A percentile compares a stretch with the other conserved stretches of the same genome.
Conservation (phyloP, 1,284 basidiomycete species). For the Ustilago nuda region DNA sequence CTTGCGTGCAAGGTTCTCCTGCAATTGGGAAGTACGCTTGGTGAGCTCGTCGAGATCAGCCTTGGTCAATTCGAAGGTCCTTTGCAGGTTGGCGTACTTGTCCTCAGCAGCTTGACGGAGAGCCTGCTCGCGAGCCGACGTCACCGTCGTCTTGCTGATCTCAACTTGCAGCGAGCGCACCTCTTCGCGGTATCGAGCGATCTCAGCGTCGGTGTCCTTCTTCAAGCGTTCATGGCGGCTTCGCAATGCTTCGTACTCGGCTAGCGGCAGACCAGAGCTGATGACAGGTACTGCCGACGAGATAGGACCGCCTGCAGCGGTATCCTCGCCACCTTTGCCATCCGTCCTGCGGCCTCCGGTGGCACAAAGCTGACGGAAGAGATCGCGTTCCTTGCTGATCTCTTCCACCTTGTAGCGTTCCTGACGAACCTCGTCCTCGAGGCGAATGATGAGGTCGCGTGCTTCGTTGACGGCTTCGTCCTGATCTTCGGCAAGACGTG, state of each 20-base stretch:
- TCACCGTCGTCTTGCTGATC: conserved; percentile 72
- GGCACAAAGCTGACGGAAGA: conserved; percentile 80
- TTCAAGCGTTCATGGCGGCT: conserved; percentile 77
- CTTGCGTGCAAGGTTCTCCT: conserved; percentile 69
- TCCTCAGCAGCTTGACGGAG: conserved; percentile 60
- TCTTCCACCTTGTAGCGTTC: conserved; percentile 80
- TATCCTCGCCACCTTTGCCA: conserved; percentile 19
- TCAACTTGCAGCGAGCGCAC: conserved; percentile 75
- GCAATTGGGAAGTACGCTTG: conserved; percentile 69
- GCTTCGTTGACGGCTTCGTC: conserved; percentile 86
- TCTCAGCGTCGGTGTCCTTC: conserved; percentile 80
- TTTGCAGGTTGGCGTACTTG: conserved; percentile 70
- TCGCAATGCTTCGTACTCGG: conserved; percentile 51
- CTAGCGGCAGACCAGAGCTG: conserved; percentile 21
- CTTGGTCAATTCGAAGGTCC: conserved; percentile 65
- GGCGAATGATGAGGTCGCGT: conserved; percentile 82
- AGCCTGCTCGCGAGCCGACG: conserved; percentile 60
- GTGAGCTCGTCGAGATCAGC: conserved; percentile 67
- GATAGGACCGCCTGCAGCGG: background rate
- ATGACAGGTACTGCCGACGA: background rate
- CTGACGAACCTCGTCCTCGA: conserved; percentile 80
- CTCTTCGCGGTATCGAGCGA: conserved; percentile 80
- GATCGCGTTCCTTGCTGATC: conserved; percentile 86
- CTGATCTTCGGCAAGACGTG: conserved; percentile 74
- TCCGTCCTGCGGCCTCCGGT: conserved; percentile 48